Conservation (phyloP, 106 monocot species). For the Dioscorea dumetorum region DNA sequence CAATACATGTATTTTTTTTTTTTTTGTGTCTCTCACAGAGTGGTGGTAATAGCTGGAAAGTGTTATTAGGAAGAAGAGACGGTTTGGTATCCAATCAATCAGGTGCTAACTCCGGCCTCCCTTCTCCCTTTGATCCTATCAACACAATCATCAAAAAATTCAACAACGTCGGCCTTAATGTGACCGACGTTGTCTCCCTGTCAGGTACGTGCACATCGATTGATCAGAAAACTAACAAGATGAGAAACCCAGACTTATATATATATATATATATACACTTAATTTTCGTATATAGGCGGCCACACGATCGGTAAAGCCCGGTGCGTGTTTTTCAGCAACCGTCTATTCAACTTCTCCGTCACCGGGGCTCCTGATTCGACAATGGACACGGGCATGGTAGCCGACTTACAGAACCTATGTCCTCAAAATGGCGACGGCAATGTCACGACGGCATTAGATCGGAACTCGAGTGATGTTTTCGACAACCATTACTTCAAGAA, state of each 20-base stretch:
- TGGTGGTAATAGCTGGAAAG: constrained; percentile 47
- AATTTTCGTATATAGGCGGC: constrained; percentile 27
- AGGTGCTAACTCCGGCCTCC: constrained; percentile 44
- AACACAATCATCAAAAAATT: constrained; percentile 45
- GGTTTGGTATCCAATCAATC: constrained; percentile 48
- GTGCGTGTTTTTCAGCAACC: constrained; percentile 44
- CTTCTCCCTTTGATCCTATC: constrained; percentile 33
- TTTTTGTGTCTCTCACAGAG: constrained; percentile 42
- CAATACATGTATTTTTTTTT: background rate
- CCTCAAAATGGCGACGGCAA: constrained; percentile 47
- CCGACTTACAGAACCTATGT: constrained; percentile 29
- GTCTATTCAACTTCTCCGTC: constrained; percentile 50
- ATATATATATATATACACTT: background rate
- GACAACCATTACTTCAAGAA: constrained; percentile 75
- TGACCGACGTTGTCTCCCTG: constrained; percentile 54
- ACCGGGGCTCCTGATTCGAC: constrained; percentile 39
- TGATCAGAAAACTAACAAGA: too few relatives aligned
- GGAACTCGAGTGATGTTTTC: constrained; percentile 43
- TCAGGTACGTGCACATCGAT: too few relatives aligned
- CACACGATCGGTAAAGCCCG: constrained; percentile 73
- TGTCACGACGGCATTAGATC: constrained; percentile 39
- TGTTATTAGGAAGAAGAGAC: constrained; percentile 62
- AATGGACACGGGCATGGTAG: constrained; percentile 30
- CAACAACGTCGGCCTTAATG: constrained; percentile 42
- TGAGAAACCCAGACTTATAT: too few relatives aligned